These are phyloP conservation scores for Cyathus striatus DNA, from an alignment of 768 basidiomycete genomes.

Conservation along the genomic window DNA sequence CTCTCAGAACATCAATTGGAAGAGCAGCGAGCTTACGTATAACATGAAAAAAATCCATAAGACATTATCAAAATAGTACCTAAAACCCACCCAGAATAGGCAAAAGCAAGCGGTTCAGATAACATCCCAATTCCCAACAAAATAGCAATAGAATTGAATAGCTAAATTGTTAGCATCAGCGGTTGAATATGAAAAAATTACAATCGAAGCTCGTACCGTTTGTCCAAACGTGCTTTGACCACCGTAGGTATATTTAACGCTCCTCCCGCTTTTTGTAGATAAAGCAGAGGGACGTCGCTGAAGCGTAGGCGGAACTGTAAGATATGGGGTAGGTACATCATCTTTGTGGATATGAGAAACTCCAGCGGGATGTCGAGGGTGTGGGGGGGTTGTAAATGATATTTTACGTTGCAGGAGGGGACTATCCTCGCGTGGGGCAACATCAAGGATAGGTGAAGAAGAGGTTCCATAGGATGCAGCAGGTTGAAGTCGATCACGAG, in stretches of 20 bases:
- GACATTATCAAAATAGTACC: constrained; percentile 71
- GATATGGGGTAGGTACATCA: too few relatives aligned
- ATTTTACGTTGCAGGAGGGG: constrained; percentile 35
- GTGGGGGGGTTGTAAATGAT: constrained; percentile 24
- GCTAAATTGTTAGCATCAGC: constrained; percentile 35
- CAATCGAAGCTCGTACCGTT: constrained; percentile 39
- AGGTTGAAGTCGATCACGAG: not conserved
- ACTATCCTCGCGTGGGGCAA: constrained; percentile 19
- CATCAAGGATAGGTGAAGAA: not conserved
- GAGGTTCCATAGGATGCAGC: not conserved
- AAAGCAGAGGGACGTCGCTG: constrained; percentile 26
- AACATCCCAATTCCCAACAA: constrained; percentile 86
- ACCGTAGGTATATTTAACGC: constrained; percentile 25
- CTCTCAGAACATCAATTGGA: not conserved
- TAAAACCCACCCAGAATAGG: constrained; percentile 84
- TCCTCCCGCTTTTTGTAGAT: constrained; percentile 22
- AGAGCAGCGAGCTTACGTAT: constrained; percentile 60
- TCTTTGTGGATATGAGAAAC: not conserved
- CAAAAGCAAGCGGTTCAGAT: constrained; percentile 86
- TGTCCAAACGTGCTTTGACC: constrained; percentile 73
- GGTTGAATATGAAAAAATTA: constrained; percentile 2
- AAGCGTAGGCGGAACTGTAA: too few relatives aligned
- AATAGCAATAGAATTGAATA: constrained; percentile 89
- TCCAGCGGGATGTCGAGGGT: constrained; percentile 5
- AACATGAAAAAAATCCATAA: constrained; percentile 80